Conservation (phyloP, 441 rosid genomes). For the Oxalis stricta region DNA sequence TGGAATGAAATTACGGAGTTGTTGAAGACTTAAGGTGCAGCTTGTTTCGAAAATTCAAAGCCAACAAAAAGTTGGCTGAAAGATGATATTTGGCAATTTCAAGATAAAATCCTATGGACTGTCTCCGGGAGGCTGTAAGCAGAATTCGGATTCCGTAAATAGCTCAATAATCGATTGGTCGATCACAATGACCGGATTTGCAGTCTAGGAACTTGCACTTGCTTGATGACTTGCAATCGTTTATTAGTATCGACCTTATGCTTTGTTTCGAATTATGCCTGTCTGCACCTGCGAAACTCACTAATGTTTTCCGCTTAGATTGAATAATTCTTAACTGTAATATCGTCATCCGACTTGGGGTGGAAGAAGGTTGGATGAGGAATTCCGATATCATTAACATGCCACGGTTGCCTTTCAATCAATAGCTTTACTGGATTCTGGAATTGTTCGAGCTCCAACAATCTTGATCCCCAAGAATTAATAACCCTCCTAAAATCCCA, state of each 20-base stretch:
- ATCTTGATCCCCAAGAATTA: constrained; percentile 53
- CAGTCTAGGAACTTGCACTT: constrained; percentile 43
- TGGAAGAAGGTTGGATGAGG: constrained; percentile 85
- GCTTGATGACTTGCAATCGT: constrained; percentile 29
- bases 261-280: constrained; percentile 40
- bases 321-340: constrained; percentile 39
- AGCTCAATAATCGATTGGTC: constrained; percentile 39
- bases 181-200: constrained; percentile 29
- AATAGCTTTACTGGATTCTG: constrained; percentile 68
- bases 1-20: too few species aligned
- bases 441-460: constrained; percentile 57
- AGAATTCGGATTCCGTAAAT: constrained; percentile 60
- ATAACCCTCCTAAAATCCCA: constrained; percentile 71
- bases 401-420: constrained; percentile 83
- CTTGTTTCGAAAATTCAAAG: too few species aligned
- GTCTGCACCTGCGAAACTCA: constrained; percentile 60
- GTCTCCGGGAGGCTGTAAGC: constrained; percentile 81
- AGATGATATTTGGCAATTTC: too few species aligned
- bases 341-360: constrained; percentile 54
- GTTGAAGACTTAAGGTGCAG: too few species aligned
- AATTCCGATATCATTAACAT: constrained; percentile 54
- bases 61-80: too few species aligned
- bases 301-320: constrained; percentile 24
- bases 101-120: too few species aligned
- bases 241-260: constrained; percentile 45